A percentile compares a stretch with the other conserved stretches of the same genome.
Evolutionary conservation across 2,329 filamentous ascomycete genomes (phyloP).

Genomic region (Talaromyces funiculosus): DNA sequence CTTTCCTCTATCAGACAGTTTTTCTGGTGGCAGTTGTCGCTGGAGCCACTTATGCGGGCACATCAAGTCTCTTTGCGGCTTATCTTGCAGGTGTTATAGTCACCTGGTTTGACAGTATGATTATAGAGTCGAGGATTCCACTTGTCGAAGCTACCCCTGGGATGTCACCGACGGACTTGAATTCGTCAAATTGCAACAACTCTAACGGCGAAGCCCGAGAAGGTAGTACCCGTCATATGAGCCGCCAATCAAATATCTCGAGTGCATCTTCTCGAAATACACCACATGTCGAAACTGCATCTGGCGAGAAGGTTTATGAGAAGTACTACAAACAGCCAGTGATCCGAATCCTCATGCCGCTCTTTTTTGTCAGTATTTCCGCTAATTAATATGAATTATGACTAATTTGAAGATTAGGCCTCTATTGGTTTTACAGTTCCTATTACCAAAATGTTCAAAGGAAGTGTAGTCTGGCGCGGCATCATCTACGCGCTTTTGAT

Average conservation of each 20-base stretch:
- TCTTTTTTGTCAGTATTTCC: constrained; percentile 61
- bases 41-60: constrained; percentile 50
- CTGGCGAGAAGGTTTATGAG: constrained; percentile 36
- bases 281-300: constrained; percentile 12
- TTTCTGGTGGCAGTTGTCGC: constrained; percentile 45
- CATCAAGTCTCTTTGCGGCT: constrained; percentile 52
- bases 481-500: constrained; percentile 68
- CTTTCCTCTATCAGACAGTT: constrained; percentile 40
- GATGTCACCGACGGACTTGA: background rate
- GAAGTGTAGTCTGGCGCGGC: constrained; percentile 63
- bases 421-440: constrained; percentile 74
- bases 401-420: constrained; percentile 23
- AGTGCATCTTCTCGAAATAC: background rate
- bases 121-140: too few relatives aligned
- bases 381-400: background rate
- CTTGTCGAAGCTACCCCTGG: too few relatives aligned
- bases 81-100: constrained; percentile 52
- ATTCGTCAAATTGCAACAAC: background rate
- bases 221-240: too few relatives aligned
- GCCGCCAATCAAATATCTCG: too few relatives aligned
- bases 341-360: constrained; percentile 56
- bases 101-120: constrained; percentile 47
- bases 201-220: too few relatives aligned
- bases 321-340: constrained; percentile 44
- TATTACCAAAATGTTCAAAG: constrained; percentile 62